phyloP scores from a whole-genome alignment of 805 yeast genomes.

The Yarrowia bubula region DNA sequence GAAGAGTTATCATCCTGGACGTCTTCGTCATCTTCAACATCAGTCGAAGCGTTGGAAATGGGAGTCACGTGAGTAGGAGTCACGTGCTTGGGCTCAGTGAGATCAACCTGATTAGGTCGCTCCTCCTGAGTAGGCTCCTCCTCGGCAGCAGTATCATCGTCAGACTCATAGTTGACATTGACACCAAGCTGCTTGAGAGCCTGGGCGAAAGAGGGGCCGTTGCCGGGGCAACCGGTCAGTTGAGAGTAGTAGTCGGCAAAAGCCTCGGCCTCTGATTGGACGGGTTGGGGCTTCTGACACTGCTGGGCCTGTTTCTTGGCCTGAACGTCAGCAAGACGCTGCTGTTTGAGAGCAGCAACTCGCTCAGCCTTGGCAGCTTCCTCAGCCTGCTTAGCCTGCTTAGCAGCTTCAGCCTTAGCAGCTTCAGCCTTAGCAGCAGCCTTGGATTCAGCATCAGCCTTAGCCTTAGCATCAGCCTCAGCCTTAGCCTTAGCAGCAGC shows the following conservation, averaged over 20 bases:
- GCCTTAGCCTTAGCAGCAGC: neutral
- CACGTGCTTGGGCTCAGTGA: neutral
- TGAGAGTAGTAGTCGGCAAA: conserved; percentile 11
- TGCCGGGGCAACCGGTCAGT: neutral
- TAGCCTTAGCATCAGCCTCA: neutral
- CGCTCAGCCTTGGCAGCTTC: neutral
- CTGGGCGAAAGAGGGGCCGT: conserved; percentile 11
- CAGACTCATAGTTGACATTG: neutral
- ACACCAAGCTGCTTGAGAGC: conserved; percentile 23
- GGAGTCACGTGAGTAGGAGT: neutral
- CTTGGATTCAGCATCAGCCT: neutral
- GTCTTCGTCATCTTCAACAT: neutral
- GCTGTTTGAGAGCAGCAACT: neutral
- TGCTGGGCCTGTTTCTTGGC: neutral
- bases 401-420: neutral
- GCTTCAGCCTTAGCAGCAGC: neutral
- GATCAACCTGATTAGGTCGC: neutral
- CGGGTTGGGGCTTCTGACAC: neutral
- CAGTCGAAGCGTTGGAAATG: neutral
- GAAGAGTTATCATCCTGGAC: neutral
- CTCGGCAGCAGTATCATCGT: neutral
- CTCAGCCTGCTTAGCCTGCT: neutral
- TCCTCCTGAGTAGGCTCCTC: conserved; percentile 9
- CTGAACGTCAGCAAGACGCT: neutral
- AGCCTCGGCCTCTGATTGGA: neutral